A percentile compares a stretch with the other conserved stretches of the same genome.
phyloP scores from a whole-genome alignment of 1,284 basidiomycete genomes.

The Meira nashicola region DNA sequence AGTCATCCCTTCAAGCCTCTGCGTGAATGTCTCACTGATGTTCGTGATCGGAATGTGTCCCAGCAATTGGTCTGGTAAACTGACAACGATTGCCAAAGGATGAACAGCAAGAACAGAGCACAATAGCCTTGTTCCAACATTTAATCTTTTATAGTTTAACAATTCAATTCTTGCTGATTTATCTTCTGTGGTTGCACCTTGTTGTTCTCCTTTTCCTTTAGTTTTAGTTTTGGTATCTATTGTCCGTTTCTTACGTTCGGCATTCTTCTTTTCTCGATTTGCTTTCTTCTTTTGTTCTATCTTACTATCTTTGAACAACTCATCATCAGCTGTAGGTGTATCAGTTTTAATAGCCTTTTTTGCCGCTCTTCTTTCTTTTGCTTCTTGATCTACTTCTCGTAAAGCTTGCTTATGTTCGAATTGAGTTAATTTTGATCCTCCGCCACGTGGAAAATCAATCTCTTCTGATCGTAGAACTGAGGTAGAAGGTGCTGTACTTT shows the following conservation, averaged over 20 bases:
- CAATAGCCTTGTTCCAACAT: conserved; percentile 78
- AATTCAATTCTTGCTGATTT: conserved; percentile 70
- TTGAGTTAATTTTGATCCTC: conserved; percentile 69
- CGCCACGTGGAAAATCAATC: conserved; percentile 88
- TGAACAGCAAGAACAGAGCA: conserved; percentile 80
- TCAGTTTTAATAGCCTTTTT: conserved; percentile 43
- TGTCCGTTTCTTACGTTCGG: conserved; percentile 41
- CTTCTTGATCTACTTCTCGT: conserved; percentile 78
- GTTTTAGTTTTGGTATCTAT: conserved; percentile 3
- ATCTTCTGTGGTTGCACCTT: not conserved
- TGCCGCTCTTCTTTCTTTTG: conserved; percentile 55
- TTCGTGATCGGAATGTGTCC: conserved; percentile 93
- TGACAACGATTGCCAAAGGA: conserved; percentile 83
- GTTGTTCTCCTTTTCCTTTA: conserved; percentile 8
- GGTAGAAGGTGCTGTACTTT: conserved; percentile 6
- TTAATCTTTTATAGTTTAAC: conserved; percentile 88
- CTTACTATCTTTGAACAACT: conserved; percentile 58
- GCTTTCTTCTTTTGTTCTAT: conserved; percentile 53
- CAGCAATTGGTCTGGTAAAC: conserved; percentile 88
- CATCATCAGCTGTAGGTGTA: conserved; percentile 54
- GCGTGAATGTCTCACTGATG: conserved; percentile 78
- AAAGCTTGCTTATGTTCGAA: conserved; percentile 82
- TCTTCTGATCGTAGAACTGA: conserved; percentile 58
- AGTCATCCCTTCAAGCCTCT: conserved; percentile 56
- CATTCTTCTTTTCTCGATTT: conserved; percentile 19